Evolutionary conservation across 1,284 basidiomycete species (phyloP), one percentile per base, ranked within the genome.

Genomic region (Papiliotrema laurentii): DNA sequence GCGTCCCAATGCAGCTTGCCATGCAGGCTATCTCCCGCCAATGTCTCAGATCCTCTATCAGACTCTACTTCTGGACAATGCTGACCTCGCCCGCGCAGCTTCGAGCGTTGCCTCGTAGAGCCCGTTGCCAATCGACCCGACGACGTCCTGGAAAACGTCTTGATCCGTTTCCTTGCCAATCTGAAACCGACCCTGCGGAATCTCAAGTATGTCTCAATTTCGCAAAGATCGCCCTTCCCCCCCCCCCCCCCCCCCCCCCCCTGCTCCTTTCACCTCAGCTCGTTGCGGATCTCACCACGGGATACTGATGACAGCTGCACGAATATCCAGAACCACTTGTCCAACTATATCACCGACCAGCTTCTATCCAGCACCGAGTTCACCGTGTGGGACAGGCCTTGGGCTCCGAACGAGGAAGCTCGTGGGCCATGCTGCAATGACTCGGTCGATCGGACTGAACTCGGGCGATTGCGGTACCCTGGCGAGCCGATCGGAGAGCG

Each of bases 351-450:
- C 39, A 50, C 52, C 10, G 67, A 71, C 22, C 44, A 50, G 50
- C 57, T 72, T 16, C 45, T 57, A 19, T 53, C 54, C 24, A 61
- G 63, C 18, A 43, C 51, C 37, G 68, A 70, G 43, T 72, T 69
- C 44, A 72, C 70, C 0, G 68, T 71, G 2, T 72, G 70, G 70
- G 70, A 72, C 41, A 42, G 60, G 26, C 58, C 59, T 9, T 72
- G 68, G 70, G 56, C 64, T 11, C 60, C 64, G 5, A 60, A 69
- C 49, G 70, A 72, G 53, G 64, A 71, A 37, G 56, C 60, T 18
- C 53, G 64, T 30, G 61, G 50, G 9, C 37, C 49, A 13, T 72
- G 70, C 53, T 72, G 70, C 52, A 59, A 53, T 27, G 34, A 43
- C 13, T 40, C 54, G 19, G 44, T 43, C 2, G 50, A 65, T 24